These are phyloP conservation scores for Plasmodium fragile DNA, from an alignment of 169 alveolate species.

Conservation along the genomic window DNA sequence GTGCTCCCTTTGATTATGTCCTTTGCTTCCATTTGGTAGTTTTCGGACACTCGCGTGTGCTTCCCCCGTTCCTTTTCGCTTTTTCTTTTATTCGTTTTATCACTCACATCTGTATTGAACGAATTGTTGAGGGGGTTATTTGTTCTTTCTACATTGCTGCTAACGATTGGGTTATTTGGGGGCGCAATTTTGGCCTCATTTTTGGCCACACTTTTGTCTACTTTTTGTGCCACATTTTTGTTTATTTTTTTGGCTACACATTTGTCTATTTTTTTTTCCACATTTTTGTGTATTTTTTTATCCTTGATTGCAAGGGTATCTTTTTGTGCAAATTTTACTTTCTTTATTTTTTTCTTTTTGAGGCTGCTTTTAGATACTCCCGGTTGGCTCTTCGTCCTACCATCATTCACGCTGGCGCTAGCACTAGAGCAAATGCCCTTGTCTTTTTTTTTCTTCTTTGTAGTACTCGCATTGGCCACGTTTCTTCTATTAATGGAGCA, in stretches of 20 bases:
- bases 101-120: constrained; percentile 17
- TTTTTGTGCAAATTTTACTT: constrained; percentile 14
- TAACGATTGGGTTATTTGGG: neutral
- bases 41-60: neutral
- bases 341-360: constrained; percentile 23
- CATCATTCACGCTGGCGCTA: neutral
- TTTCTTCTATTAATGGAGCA: constrained; percentile 9
- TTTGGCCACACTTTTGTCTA: neutral
- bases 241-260: neutral
- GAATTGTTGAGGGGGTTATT: constrained; percentile 32
- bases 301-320: constrained; percentile 5
- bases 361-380: constrained; percentile 1
- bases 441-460: constrained; percentile 6
- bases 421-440: neutral
- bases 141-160: constrained; percentile 32
- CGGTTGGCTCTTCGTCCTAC: neutral
- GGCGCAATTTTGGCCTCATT: neutral
- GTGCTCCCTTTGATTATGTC: constrained; percentile 7
- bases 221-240: constrained; percentile 14
- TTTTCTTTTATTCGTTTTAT: neutral
- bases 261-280: neutral
- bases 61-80: neutral
- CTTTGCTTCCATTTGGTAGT: neutral
- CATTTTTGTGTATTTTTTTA: constrained; percentile 28
- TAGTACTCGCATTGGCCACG: neutral